A percentile compares a stretch with the other conserved stretches of the same genome.
phyloP scores from a whole-genome alignment of 169 alveolate species.

The Eimeria tenella region DNA sequence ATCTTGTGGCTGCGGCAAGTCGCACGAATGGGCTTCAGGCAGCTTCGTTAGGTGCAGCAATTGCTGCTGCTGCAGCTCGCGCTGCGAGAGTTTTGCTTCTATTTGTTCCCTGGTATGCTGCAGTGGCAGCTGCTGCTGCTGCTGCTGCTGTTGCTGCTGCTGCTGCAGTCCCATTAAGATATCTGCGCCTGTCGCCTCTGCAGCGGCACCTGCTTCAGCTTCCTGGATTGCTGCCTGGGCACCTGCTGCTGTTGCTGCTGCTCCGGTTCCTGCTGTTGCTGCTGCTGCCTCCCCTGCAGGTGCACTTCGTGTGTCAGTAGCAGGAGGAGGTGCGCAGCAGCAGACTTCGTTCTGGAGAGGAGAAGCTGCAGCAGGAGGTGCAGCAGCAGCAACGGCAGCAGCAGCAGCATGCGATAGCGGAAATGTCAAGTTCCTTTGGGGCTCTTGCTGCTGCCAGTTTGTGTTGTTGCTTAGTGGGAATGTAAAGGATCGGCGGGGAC shows the following conservation, averaged over 20 bases:
- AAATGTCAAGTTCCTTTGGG: background rate
- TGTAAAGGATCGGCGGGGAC: too few relatives aligned
- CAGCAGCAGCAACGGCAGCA: background rate
- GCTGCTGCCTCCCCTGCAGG: background rate
- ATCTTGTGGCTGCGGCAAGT: slow-evolving; percentile 1
- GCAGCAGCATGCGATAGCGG: background rate
- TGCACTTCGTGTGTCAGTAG: background rate
- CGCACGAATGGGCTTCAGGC: background rate
- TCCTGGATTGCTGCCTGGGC: background rate
- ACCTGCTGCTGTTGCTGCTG: background rate
- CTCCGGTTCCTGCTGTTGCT: background rate
- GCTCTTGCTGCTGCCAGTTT: background rate
- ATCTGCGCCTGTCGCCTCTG: background rate
- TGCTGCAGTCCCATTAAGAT: background rate
- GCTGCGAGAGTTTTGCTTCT: too few relatives aligned
- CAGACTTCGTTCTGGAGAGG: background rate
- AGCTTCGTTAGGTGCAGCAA: background rate
- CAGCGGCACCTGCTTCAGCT: background rate
- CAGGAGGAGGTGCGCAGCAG: background rate
- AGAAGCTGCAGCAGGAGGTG: slow-evolving; percentile 1
- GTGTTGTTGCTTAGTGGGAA: too few relatives aligned
- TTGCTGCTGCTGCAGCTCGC: slow-evolving; percentile 16
- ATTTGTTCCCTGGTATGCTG: background rate
- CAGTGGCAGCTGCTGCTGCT: background rate
- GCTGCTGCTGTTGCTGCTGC: slow-evolving; percentile 34